Evolutionary conservation across 2,329 filamentous ascomycete genomes (phyloP), one percentile per base, ranked within the genome.

Genomic region (Trichoderma cornu-damae): DNA sequence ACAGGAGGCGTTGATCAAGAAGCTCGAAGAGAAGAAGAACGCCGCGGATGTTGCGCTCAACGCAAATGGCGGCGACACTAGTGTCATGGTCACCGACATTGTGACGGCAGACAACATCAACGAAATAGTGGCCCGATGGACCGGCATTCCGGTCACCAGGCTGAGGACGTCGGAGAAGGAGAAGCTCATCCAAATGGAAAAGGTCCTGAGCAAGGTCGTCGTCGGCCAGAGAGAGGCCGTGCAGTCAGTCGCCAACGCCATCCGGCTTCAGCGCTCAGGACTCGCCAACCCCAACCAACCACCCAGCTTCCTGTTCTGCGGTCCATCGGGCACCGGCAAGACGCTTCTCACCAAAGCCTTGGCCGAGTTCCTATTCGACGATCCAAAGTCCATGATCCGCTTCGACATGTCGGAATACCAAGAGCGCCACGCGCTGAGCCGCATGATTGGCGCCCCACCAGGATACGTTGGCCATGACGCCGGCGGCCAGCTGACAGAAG

Each of bases 341-440:
- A 99, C 94, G 16, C 79, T 99, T 18, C 85, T 99, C 58, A 97
- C 93, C 63, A 99, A 99, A 75, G 94, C 93, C 14, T 81, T 99
- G 59, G 94, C 94, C 48, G 94, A 99, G 72, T 99, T 99, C 78
- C 79, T 99, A 26, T 99, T 99, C 76, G 94, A 99, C 70, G 94
- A 99, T 65, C 77, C 93, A 24, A 96, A 96, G 77, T 80, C 93
- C 32, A 97, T 99, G 94, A 96, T 99, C 66, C 88, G 94, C 37
- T 96, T 99, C 76, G 94, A 99, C 71, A 99, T 99, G 94, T 97
- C 93, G 4, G 94, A 99, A 74, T 99, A 99, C 73, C 95, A 99
- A 73, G 94, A 99, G 74, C 87, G 93, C 4, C 94, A 99, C 72
- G 88, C 93, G 0, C 83, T 99, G 12, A 96, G 90, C 70, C 86